These are phyloP conservation scores for Elsinoe arachidis DNA, from an alignment of 2,329 filamentous ascomycete species.

Conservation along the genomic window DNA sequence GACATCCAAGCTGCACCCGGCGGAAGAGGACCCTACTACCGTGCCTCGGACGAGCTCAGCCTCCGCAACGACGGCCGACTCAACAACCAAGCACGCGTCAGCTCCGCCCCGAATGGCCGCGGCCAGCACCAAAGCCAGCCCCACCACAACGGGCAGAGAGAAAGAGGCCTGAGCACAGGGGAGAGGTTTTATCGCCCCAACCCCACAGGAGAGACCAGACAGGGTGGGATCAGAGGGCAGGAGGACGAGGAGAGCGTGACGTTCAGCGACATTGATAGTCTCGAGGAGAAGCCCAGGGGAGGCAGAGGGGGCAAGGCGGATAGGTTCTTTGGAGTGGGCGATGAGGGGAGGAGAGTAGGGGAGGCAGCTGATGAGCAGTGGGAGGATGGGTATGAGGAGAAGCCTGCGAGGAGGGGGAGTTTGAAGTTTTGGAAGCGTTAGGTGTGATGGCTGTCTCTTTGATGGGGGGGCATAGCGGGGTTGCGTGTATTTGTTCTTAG, in stretches of 20 bases:
- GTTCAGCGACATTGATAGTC: background rate
- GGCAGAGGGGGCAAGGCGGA: slow-evolving; percentile 23
- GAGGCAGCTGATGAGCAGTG: background rate
- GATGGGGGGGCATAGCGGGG: no score
- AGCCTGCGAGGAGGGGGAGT: slow-evolving; percentile 7
- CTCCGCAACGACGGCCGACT: background rate
- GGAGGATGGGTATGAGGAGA: slow-evolving; percentile 3
- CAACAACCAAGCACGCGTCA: background rate
- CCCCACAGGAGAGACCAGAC: background rate
- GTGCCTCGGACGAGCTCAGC: background rate
- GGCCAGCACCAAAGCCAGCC: background rate
- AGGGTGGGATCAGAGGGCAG: background rate
- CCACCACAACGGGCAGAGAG: background rate
- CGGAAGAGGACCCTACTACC: background rate
- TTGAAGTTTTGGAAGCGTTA: slow-evolving; percentile 9
- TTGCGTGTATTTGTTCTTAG: no score
- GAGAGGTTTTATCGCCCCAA: background rate
- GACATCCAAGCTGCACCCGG: background rate
- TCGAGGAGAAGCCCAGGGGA: background rate
- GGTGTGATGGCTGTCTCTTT: background rate
- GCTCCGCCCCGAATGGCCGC: background rate
- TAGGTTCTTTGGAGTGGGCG: slow-evolving; percentile 23
- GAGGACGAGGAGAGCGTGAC: background rate
- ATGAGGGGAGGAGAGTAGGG: background rate
- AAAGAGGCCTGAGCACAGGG: background rate